Evolutionary conservation across 352 stramenopile species (phyloP).

Genomic region (Phytophthora quininea): DNA sequence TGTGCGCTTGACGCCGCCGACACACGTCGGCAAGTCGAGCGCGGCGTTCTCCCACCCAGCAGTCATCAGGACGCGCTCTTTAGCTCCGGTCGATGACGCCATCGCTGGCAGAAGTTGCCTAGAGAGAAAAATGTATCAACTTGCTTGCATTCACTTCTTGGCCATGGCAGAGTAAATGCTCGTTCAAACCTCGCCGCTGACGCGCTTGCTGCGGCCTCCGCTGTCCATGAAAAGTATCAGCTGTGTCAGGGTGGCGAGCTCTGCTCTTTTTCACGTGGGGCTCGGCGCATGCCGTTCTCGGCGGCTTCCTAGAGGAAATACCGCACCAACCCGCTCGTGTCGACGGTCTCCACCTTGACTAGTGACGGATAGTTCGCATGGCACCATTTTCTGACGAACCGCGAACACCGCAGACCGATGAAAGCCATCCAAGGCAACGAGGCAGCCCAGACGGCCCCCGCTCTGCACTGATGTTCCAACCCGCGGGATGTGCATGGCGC

Average conservation of each 20-base stretch:
- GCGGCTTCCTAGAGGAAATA: not conserved
- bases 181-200: not conserved
- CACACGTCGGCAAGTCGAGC: not conserved
- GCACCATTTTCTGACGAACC: conserved; percentile 1
- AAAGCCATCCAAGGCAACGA: not conserved
- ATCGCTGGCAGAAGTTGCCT: not conserved
- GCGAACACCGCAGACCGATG: not conserved
- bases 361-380: not conserved
- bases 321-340: not conserved
- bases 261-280: not conserved
- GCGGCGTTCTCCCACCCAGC: not conserved
- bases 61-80: not conserved
- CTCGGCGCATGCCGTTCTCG: not conserved
- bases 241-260: not conserved
- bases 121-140: not conserved
- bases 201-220: not conserved
- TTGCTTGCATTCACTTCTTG: not conserved
- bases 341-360: not conserved
- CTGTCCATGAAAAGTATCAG: not conserved
- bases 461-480: too few species aligned
- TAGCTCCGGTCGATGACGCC: not conserved
- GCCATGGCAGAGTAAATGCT: not conserved
- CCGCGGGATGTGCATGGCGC: not conserved
- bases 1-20: conserved; percentile 2
- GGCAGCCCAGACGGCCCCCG: too few species aligned